Evolutionary conservation across 345 rosid genomes (phyloP).

Genomic region (Rubroshorea leprosula): DNA sequence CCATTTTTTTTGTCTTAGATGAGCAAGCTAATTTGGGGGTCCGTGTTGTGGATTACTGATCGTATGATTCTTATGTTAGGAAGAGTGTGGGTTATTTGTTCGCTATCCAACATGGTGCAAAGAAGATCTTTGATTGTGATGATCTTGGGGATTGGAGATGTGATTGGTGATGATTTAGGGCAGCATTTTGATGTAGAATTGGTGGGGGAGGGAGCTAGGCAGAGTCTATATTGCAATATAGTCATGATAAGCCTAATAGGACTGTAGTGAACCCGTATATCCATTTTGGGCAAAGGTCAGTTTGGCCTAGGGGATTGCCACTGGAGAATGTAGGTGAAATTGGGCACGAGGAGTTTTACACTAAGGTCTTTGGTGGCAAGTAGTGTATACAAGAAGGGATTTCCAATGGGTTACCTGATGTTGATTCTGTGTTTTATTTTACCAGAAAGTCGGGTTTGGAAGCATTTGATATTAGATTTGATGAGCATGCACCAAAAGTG

Average conservation of each 20-base stretch:
- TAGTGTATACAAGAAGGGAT: slow-evolving; percentile 95
- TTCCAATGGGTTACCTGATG: slow-evolving; percentile 94
- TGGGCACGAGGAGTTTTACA: slow-evolving; percentile 86
- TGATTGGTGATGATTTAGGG: slow-evolving; percentile 76
- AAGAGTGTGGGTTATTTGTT: slow-evolving; percentile 89
- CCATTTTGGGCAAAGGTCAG: slow-evolving; percentile 94
- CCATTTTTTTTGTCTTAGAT: slow-evolving; percentile 73
- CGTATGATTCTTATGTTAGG: slow-evolving; percentile 84
- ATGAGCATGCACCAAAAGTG: slow-evolving; percentile 85
- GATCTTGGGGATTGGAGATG: slow-evolving; percentile 92
- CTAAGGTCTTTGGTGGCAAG: slow-evolving; percentile 90
- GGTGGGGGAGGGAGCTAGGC: slow-evolving; percentile 78
- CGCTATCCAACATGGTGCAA: slow-evolving; percentile 95
- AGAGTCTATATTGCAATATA: slow-evolving; percentile 72
- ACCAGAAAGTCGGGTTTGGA: slow-evolving; percentile 78
- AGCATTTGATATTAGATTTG: slow-evolving; percentile 86
- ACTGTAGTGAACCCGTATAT: slow-evolving; percentile 85
- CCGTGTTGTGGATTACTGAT: slow-evolving; percentile 66
- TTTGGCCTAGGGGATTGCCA: slow-evolving; percentile 99
- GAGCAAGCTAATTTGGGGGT: slow-evolving; percentile 77
- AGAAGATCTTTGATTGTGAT: slow-evolving; percentile 88
- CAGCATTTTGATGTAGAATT: slow-evolving; percentile 90
- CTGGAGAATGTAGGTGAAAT: slow-evolving; percentile 90
- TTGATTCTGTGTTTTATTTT: slow-evolving; percentile 95
- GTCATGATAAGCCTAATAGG: slow-evolving; percentile 73